Conservation (phyloP, 129 eudicot genomes). For the Lactuca sativa region DNA sequence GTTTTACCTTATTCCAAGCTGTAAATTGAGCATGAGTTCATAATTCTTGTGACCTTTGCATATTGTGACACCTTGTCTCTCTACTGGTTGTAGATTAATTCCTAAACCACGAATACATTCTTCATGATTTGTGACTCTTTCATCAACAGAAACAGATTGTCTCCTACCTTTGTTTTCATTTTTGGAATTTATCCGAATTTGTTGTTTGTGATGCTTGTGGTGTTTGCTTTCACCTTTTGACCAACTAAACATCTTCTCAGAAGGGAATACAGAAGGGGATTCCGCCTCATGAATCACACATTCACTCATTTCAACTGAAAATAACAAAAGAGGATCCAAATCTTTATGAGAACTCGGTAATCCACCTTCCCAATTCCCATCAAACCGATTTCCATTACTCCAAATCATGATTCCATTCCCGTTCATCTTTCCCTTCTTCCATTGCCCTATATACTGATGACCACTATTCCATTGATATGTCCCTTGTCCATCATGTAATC, state of each 20-base stretch:
- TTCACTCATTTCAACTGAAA: conserved; percentile 35
- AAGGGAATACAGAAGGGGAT: conserved; percentile 54
- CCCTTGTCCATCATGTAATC: conserved; percentile 71
- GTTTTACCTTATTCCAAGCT: conserved; percentile 87
- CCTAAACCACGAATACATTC: conserved; percentile 26
- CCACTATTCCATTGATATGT: conserved; percentile 75
- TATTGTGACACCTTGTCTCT: conserved; percentile 64
- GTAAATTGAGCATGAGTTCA: conserved; percentile 93
- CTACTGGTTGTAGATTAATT: conserved; percentile 33
- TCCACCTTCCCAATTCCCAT: conserved; percentile 82
- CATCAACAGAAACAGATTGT: conserved; percentile 48
- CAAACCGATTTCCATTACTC: conserved; percentile 67
- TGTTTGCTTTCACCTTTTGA: conserved; percentile 31
- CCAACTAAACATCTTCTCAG: conserved; percentile 62
- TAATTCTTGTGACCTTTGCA: conserved; percentile 78
- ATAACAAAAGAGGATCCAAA: conserved; percentile 72
- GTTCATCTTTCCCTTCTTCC: conserved; percentile 76
- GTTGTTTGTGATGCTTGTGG: conserved; percentile 26
- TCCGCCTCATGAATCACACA: conserved; percentile 53
- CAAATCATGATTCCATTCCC: conserved; percentile 78
- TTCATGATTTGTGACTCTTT: conserved; percentile 21
- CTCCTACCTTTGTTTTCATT: conserved; percentile 35
- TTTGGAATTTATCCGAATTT: conserved; percentile 24
- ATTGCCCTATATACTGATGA: conserved; percentile 64
- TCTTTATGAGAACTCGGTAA: conserved; percentile 52